These are phyloP conservation scores for Cajanus cajan DNA, from an alignment of 306 rosid genomes.

Conservation along the genomic window DNA sequence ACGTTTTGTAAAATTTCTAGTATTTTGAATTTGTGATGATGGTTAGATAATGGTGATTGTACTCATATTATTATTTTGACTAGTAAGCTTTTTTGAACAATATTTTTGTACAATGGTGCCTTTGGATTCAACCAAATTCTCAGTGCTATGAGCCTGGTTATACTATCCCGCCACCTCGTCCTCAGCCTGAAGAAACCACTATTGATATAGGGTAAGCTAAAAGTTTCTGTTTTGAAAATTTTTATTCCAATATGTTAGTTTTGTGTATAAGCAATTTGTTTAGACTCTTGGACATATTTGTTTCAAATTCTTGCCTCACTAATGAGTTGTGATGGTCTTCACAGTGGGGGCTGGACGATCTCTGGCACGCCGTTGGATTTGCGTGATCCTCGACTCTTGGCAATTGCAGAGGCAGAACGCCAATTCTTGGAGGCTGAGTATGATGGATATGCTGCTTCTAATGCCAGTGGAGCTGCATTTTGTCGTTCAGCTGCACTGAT, in stretches of 20 bases:
- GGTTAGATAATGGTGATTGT: not conserved
- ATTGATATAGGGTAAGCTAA: conserved; percentile 74
- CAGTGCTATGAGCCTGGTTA: conserved; percentile 78
- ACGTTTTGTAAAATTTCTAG: too few species aligned
- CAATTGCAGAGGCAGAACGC: conserved; percentile 86
- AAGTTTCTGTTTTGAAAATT: not conserved
- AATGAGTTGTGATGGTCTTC: conserved; percentile 18
- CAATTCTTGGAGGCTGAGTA: conserved; percentile 78
- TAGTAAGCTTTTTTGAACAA: not conserved
- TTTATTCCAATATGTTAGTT: not conserved
- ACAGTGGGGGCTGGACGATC: conserved; percentile 88
- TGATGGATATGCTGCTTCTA: conserved; percentile 75
- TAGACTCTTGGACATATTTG: not conserved
- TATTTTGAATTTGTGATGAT: not conserved
- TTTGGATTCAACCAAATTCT: not conserved
- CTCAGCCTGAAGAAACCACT: conserved; percentile 70
- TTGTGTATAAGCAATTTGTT: not conserved
- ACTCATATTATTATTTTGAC: not conserved
- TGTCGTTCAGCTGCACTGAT: conserved; percentile 83
- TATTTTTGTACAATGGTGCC: not conserved
- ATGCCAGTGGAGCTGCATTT: conserved; percentile 77
- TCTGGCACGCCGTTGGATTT: conserved; percentile 86
- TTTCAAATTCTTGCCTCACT: conserved; percentile 22
- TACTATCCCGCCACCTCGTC: conserved; percentile 73
- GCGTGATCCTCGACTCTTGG: conserved; percentile 81